Percentiles rank a stretch among this genome's conserved stretches.
phyloP scores from a whole-genome alignment of 305 asterid species.

The Fraxinus velutina region DNA sequence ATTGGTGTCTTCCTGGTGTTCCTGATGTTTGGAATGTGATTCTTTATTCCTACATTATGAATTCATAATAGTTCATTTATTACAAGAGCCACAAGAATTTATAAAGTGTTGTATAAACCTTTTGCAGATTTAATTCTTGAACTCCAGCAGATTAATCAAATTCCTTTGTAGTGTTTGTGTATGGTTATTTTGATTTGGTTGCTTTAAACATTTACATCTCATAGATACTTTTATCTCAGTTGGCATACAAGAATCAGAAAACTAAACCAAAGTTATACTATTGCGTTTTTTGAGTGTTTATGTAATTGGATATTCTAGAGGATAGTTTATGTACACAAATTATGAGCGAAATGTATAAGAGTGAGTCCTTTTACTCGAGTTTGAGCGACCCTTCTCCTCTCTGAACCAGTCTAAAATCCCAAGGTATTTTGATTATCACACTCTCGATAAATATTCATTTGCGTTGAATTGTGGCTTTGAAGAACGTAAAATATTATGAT shows the following conservation, averaged over 20 bases:
- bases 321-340: not conserved
- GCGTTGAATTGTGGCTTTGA: too few relatives aligned
- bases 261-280: not conserved
- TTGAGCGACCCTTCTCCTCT: not conserved
- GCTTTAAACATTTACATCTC: not conserved
- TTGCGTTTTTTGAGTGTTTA: not conserved
- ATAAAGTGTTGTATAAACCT: not conserved
- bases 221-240: not conserved
- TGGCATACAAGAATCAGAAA: not conserved
- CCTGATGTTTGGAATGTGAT: constrained; percentile 73
- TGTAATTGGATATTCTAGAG: not conserved
- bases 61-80: constrained; percentile 7
- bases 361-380: not conserved
- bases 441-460: not conserved
- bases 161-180: not conserved
- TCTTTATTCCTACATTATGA: constrained; percentile 48
- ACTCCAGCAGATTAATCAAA: not conserved
- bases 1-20: constrained; percentile 86
- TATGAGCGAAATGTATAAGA: not conserved
- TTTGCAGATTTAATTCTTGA: not conserved
- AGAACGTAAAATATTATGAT: too few relatives aligned
- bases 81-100: not conserved
- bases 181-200: not conserved
- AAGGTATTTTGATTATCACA: not conserved
- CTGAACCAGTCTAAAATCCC: not conserved